phyloP scores from a whole-genome alignment of 2,329 filamentous ascomycete species.

The Sordariomycetes sp. region DNA sequence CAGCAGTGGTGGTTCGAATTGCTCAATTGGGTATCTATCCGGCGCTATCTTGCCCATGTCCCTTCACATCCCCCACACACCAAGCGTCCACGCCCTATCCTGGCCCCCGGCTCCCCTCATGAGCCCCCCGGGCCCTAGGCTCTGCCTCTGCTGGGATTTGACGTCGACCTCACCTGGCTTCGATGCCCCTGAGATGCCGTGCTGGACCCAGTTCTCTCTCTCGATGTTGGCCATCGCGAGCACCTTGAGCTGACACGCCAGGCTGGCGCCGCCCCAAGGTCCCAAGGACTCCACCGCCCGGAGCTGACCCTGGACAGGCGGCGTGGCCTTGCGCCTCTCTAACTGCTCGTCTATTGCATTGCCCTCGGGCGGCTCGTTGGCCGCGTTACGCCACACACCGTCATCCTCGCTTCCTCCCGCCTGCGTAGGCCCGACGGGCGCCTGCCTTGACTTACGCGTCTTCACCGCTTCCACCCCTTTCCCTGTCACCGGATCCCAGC shows the following conservation, averaged over 20 bases:
- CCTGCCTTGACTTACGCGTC: conserved; percentile 16
- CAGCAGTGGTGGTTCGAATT: background rate
- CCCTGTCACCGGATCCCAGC: conserved; percentile 70
- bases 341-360: conserved; percentile 51
- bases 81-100: background rate
- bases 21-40: background rate
- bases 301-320: conserved; percentile 44
- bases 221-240: conserved; percentile 61
- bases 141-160: conserved; percentile 50
- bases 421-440: conserved; percentile 11
- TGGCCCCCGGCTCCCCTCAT: background rate
- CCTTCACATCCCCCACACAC: background rate
- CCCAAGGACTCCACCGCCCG: conserved; percentile 61
- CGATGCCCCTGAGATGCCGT: conserved; percentile 53
- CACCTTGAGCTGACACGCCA: conserved; percentile 58
- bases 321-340: conserved; percentile 22
- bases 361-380: conserved; percentile 32
- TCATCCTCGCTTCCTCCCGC: conserved; percentile 19
- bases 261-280: conserved; percentile 63
- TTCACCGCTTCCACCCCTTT: conserved; percentile 50
- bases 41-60: background rate
- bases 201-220: conserved; percentile 58
- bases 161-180: conserved; percentile 48
- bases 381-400: conserved; percentile 26
- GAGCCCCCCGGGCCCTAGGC: conserved; percentile 47